A percentile compares a stretch with the other conserved stretches of the same genome.
These are phyloP conservation scores for Euclidium syriacum DNA, from an alignment of 345 rosid species.

Conservation along the genomic window DNA sequence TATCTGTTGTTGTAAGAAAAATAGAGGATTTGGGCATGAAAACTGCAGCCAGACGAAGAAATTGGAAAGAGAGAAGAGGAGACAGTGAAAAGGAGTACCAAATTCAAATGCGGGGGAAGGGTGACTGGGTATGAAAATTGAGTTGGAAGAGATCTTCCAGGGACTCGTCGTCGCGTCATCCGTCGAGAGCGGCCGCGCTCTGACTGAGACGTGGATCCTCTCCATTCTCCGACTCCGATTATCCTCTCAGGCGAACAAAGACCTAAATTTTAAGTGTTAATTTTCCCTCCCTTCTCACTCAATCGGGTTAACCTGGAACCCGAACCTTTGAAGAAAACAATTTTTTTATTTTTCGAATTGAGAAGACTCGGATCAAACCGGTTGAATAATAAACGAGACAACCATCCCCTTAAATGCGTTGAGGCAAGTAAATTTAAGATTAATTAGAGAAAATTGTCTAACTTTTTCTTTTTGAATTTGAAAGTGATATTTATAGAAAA, in stretches of 20 bases:
- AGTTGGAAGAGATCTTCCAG: constrained; percentile 68
- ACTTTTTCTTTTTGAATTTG: no score
- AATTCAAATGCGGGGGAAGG: constrained; percentile 60
- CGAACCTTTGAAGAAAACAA: no score
- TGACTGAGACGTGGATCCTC: constrained; percentile 75
- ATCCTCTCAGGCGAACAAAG: constrained; percentile 20
- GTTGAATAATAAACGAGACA: not conserved
- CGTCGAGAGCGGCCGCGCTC: constrained; percentile 69
- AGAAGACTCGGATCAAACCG: constrained; percentile 15
- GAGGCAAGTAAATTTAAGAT: no score
- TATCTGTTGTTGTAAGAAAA: constrained; percentile 33
- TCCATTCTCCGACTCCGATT: constrained; percentile 58
- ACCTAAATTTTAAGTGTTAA: constrained; percentile 24
- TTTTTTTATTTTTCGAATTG: constrained; percentile 1
- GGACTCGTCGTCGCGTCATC: constrained; percentile 81
- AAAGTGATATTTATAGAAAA: no score
- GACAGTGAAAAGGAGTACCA: constrained; percentile 34
- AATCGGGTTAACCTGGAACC: not conserved
- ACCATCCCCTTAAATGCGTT: not conserved
- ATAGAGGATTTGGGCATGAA: not conserved
- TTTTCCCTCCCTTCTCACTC: constrained; percentile 24
- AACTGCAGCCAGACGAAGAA: not conserved
- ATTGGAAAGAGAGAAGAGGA: not conserved
- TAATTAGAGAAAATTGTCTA: no score
- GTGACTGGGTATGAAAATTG: constrained; percentile 55